Percentiles rank a stretch among this genome's conserved stretches.
phyloP scores from a whole-genome alignment of 202 grass and related monocot genomes.

The Setaria viridis region DNA sequence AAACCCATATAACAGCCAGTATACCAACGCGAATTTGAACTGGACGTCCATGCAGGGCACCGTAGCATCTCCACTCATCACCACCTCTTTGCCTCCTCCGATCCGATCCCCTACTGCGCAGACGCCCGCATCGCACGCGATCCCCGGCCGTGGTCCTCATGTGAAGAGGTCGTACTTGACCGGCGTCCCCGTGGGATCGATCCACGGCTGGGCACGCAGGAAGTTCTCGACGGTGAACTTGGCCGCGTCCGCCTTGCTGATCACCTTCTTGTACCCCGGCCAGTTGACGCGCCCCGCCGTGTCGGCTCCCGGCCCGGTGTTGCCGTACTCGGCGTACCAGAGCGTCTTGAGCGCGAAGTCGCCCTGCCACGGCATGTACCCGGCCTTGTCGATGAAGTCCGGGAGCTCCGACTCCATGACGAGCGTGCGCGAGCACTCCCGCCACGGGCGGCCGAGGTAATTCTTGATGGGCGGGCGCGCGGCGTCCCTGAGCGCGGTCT shows the following conservation, averaged over 20 bases:
- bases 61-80: neutral
- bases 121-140: neutral
- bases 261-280: slow-evolving; percentile 69
- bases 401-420: slow-evolving; percentile 85
- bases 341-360: slow-evolving; percentile 82
- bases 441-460: slow-evolving; percentile 87
- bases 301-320: slow-evolving; percentile 67
- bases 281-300: slow-evolving; percentile 60
- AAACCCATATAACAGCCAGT: slow-evolving; percentile 30
- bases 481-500: slow-evolving; percentile 49
- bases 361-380: slow-evolving; percentile 87
- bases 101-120: neutral
- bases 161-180: slow-evolving; percentile 73
- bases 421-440: slow-evolving; percentile 73
- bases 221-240: slow-evolving; percentile 72
- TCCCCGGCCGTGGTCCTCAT: slow-evolving; percentile 24
- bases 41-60: slow-evolving; percentile 8
- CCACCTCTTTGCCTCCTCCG: neutral
- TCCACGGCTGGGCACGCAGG: slow-evolving; percentile 73
- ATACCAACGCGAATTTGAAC: slow-evolving; percentile 41
- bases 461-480: slow-evolving; percentile 40
- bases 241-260: slow-evolving; percentile 51
- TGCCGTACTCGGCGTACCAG: slow-evolving; percentile 80
- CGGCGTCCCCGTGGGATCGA: slow-evolving; percentile 65
- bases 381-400: slow-evolving; percentile 70